Evolutionary conservation across 2,329 filamentous ascomycete species (phyloP).

Genomic region (Colletotrichum incanum): DNA sequence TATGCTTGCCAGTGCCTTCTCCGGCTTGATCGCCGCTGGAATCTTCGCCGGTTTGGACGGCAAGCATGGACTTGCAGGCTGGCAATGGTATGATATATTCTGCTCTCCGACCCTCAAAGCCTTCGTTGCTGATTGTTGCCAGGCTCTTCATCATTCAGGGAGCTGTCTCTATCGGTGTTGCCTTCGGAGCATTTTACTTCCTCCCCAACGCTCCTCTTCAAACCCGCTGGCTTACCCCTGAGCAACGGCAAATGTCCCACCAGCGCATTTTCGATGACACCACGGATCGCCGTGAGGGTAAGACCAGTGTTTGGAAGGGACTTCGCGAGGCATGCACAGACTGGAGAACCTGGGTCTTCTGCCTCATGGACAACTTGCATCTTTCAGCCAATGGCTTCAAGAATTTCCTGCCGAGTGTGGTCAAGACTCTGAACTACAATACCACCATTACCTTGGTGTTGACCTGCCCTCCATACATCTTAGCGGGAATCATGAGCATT

Average conservation of each 20-base stretch:
- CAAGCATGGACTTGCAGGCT: constrained; percentile 54
- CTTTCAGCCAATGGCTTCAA: constrained; percentile 65
- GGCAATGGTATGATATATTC: constrained; percentile 56
- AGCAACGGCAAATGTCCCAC: constrained; percentile 59
- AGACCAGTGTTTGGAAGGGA: constrained; percentile 58
- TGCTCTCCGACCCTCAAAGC: background rate
- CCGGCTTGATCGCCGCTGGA: constrained; percentile 60
- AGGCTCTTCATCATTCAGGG: constrained; percentile 61
- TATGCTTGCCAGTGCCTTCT: constrained; percentile 61
- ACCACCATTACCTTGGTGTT: constrained; percentile 63
- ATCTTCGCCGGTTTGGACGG: constrained; percentile 61
- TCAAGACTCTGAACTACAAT: constrained; percentile 60
- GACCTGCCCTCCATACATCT: constrained; percentile 62
- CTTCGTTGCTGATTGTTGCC: background rate
- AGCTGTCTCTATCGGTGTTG: constrained; percentile 53
- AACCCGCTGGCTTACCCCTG: constrained; percentile 55
- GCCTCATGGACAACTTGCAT: constrained; percentile 67
- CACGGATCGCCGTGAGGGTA: constrained; percentile 54
- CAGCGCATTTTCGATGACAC: constrained; percentile 49
- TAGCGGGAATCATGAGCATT: constrained; percentile 58
- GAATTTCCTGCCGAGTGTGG: constrained; percentile 52
- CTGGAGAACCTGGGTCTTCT: constrained; percentile 64
- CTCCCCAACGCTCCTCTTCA: constrained; percentile 58
- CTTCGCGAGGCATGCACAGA: constrained; percentile 61
- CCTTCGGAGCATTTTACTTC: constrained; percentile 53